Conservation (phyloP, 345 rosid species). For the Hevea brasiliensis region DNA sequence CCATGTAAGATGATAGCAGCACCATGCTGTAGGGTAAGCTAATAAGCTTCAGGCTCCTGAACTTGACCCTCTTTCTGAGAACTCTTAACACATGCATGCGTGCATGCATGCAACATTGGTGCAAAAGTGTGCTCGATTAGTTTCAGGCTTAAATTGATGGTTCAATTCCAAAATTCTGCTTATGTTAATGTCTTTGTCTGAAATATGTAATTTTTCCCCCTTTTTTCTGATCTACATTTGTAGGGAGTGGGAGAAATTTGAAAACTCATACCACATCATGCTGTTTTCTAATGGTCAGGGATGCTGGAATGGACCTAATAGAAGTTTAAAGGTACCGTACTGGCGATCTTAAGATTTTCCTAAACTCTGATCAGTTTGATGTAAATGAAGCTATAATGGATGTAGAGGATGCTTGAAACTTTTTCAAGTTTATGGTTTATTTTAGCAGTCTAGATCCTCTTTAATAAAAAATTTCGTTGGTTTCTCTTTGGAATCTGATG, state of each 20-base stretch:
- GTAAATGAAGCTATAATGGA: neutral
- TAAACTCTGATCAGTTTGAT: neutral
- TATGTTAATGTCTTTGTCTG: neutral
- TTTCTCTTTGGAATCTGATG: neutral
- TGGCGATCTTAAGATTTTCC: neutral
- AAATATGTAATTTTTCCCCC: neutral
- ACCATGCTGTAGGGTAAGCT: neutral
- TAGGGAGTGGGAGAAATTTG: conserved; percentile 14
- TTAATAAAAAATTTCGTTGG: neutral
- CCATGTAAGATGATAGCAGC: neutral
- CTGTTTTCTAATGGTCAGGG: conserved; percentile 4
- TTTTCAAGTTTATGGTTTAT: neutral
- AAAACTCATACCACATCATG: conserved; percentile 3
- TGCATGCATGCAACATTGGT: neutral
- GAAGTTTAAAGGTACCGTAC: conserved; percentile 8
- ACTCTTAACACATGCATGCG: neutral
- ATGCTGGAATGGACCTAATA: conserved; percentile 13
- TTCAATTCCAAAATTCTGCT: neutral
- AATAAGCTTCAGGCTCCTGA: neutral
- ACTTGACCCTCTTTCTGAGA: neutral
- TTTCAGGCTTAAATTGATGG: neutral
- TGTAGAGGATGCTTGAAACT: neutral
- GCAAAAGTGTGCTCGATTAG: neutral
- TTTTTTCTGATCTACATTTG: too few relatives aligned
- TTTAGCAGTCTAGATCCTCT: neutral